Base-by-base conservation (phyloP, 2,329 filamentous ascomycete genomes). In the Rosellinia necatrix region DNA sequence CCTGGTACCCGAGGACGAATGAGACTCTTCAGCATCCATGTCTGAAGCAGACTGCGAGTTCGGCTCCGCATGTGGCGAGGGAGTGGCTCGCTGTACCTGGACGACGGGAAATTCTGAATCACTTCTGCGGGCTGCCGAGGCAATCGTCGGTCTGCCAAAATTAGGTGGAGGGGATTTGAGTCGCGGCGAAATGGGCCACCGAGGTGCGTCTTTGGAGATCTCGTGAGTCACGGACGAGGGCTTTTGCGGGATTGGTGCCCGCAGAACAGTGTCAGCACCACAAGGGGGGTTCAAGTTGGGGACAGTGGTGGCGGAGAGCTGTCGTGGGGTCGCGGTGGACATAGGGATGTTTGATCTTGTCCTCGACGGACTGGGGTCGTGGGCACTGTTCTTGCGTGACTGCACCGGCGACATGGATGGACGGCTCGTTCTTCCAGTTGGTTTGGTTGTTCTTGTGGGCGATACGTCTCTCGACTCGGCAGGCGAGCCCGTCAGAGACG, bases 101-200 rank as follows among this genome's bases (percentile, higher is more conserved):
- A 85, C 81, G 25, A 73, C 64, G 3, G 81, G 80, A 13, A 77
- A 59, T 47, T 84, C 82, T 61, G 71, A 76, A 24, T 84, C 83
- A 63, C 66, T 75, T 65, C 74, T 79, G 59, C 77, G 76, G 21
- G 61, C 52, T 9, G 63, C 58, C 19, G 63, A 64, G 35, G 55
- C 54, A 21, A 44, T 50, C 35, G 72, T 74, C 44, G 74, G 73
- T 50, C 71, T 76, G 63, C 72, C 74, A 47, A 75, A 78, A 62
- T 75, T 76, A 10, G 89, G 89, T 17, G 90, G 89, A 51, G 90
- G 90, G 6, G 90, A 92, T 70, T 87, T 89, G 61, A 94, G 72
- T 60, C 90, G 83, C 41, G 90, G 90, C 42, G 90, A 92, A 59
- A 88, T 75, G 22, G 90, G 89, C 89, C 90, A 93, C 73, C 87